phyloP scores from a whole-genome alignment of 768 basidiomycete species.

The Boletus tomentosulus region DNA sequence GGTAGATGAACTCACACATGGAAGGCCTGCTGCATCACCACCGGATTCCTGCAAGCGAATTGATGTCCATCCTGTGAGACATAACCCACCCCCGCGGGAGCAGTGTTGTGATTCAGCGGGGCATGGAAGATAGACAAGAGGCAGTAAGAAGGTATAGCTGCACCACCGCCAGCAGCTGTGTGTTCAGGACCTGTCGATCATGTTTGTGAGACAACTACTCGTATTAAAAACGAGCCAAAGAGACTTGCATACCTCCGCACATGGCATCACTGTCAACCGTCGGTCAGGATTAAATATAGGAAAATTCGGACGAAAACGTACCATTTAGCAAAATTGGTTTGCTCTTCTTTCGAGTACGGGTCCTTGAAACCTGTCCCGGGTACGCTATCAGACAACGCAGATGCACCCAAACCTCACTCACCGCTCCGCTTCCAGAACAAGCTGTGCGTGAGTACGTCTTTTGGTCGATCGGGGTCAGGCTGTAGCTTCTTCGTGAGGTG shows the following conservation, averaged over 20 bases:
- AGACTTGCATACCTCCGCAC: constrained; percentile 40
- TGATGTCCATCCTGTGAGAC: constrained; percentile 54
- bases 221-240: not conserved
- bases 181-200: constrained; percentile 47
- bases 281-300: not conserved
- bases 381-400: not conserved
- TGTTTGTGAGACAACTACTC: not conserved
- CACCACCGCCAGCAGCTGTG: constrained; percentile 30
- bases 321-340: constrained; percentile 52
- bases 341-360: constrained; percentile 58
- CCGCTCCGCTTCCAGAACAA: constrained; percentile 59
- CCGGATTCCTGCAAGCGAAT: constrained; percentile 52
- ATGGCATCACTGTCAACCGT: constrained; percentile 39
- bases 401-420: constrained; percentile 13
- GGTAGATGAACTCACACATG: constrained; percentile 47
- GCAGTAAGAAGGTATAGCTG: constrained; percentile 52
- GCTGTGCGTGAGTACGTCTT: constrained; percentile 52
- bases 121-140: constrained; percentile 51
- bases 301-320: constrained; percentile 19
- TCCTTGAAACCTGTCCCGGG: constrained; percentile 51
- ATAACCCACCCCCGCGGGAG: constrained; percentile 38
- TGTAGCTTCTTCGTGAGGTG: constrained; percentile 42
- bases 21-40: constrained; percentile 48
- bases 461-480: constrained; percentile 44
- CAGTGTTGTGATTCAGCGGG: constrained; percentile 25